These are phyloP conservation scores for Phaseolus coccineus DNA, from an alignment of 331 rosid species.

Conservation along the genomic window DNA sequence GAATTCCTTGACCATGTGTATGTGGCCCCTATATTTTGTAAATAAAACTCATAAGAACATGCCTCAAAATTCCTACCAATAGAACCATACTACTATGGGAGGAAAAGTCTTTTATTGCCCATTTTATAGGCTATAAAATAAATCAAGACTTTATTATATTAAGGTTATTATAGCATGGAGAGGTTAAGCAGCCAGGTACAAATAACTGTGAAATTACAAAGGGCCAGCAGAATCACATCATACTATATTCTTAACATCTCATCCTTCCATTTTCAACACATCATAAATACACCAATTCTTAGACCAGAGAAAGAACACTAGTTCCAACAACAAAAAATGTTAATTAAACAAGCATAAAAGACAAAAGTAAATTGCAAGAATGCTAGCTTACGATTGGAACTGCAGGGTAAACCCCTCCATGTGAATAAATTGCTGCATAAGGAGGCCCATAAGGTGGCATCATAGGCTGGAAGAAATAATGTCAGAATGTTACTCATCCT, in stretches of 20 bases:
- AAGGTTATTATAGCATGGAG: slow-evolving; percentile 19
- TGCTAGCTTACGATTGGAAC: slow-evolving; percentile 73
- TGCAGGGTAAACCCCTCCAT: slow-evolving; percentile 84
- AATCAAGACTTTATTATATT: slow-evolving; percentile 11
- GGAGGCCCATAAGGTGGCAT: slow-evolving; percentile 91
- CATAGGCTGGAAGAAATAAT: slow-evolving; percentile 74
- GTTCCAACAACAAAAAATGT: slow-evolving; percentile 1
- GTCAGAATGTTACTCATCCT: slow-evolving; percentile 25
- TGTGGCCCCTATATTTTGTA: slow-evolving; percentile 63
- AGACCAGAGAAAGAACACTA: slow-evolving; percentile 34
- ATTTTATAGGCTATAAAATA: slow-evolving; percentile 19
- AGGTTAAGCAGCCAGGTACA: slow-evolving; percentile 18
- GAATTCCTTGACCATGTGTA: slow-evolving; percentile 71
- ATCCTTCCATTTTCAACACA: neutral
- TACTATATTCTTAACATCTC: neutral
- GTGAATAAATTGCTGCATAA: slow-evolving; percentile 88
- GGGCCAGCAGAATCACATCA: slow-evolving; percentile 4
- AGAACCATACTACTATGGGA: neutral
- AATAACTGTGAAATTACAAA: neutral
- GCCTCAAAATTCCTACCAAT: slow-evolving; percentile 12
- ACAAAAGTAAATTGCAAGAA: slow-evolving; percentile 14
- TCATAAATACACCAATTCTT: neutral
- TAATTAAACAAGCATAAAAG: slow-evolving; percentile 10
- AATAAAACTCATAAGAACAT: slow-evolving; percentile 32
- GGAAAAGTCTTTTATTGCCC: neutral